These are phyloP conservation scores for Nakazawaea pomicola DNA, from an alignment of 805 yeast genomes.

Conservation along the genomic window DNA sequence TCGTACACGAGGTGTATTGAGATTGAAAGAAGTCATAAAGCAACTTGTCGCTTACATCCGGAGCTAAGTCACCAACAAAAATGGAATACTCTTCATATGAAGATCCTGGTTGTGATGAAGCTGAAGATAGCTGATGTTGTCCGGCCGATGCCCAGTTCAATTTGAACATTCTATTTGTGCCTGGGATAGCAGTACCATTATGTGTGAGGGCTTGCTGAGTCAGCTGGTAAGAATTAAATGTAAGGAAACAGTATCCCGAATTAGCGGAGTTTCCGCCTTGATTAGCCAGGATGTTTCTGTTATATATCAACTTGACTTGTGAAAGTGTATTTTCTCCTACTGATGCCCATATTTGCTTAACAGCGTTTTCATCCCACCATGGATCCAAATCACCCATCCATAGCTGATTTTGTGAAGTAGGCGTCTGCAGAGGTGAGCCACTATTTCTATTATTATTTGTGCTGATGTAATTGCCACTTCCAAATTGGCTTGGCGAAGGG, in stretches of 20 bases:
- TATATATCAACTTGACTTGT: slow-evolving; percentile 66
- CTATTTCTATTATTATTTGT: slow-evolving; percentile 12
- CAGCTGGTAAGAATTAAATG: slow-evolving; percentile 54
- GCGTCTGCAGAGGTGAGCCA: slow-evolving; percentile 6
- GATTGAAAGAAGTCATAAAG: slow-evolving; percentile 63
- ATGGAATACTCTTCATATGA: slow-evolving; percentile 49
- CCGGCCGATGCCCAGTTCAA: slow-evolving; percentile 72
- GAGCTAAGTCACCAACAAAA: slow-evolving; percentile 82
- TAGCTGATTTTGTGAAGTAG: slow-evolving; percentile 34
- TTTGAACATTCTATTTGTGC: slow-evolving; percentile 54
- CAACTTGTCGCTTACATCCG: slow-evolving; percentile 63
- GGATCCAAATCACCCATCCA: slow-evolving; percentile 95
- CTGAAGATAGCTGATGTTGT: slow-evolving; percentile 13
- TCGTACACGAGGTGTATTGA: slow-evolving; percentile 66
- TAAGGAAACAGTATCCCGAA: slow-evolving; percentile 80
- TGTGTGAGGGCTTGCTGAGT: slow-evolving; percentile 60
- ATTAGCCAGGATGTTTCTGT: slow-evolving; percentile 36
- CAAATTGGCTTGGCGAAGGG: slow-evolving; percentile 7
- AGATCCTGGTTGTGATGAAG: slow-evolving; percentile 4
- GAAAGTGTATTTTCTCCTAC: slow-evolving; percentile 56
- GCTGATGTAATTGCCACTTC: slow-evolving; percentile 8
- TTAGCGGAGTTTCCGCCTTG: slow-evolving; percentile 31
- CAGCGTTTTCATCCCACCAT: slow-evolving; percentile 68
- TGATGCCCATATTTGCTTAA: slow-evolving; percentile 64
- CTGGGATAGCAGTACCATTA: slow-evolving; percentile 69